Evolutionary conservation across 177 flowering plant genomes (phyloP), one percentile per base, ranked within the genome.

Genomic region (Vitis hybrid): DNA sequence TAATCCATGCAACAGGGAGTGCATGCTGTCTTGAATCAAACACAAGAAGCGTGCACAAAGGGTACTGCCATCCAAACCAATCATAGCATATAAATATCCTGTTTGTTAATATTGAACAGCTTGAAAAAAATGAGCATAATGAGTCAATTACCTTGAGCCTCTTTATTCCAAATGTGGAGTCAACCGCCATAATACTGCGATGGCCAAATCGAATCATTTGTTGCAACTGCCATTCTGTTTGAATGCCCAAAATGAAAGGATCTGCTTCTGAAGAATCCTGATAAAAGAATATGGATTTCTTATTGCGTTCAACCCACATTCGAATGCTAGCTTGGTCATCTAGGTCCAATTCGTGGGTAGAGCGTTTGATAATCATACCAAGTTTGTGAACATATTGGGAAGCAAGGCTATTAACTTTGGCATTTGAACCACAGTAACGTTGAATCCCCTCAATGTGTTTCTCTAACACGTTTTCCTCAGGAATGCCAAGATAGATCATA

Each of bases 191-290:
- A 59, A 93, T 86, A 81, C 90, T 89, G 61, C 83, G 88, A 78
- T 91, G 88, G 11, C 99, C 98, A 86, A 93, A 95, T 20, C 99
- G 96, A 68, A 91, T 79, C 98, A 95, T 91, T 67, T 95, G 99
- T 63, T 91, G 97, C 79, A 95, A 67, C 77, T 91, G 99, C 99
- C 99, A 95, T 74, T 95, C 98, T 6, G 99, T 90, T 79, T 95
- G 99, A 71, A 95, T 90, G 12, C 99, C 99, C 70, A 95, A 75
- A 72, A 95, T 80, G 73, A 95, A 91, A 61, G 98, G 79, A 77
- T 88, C 83, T 3, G 80, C 68, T 58, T 90, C 98, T 54, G 99
- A 85, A 57, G 94, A 59, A 74, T 93, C 94, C 76, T 90, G 98
- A 80, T 90, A 87, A 68, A 89, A 83, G 80, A 95, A 95, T 22